Evolutionary conservation across 352 stramenopile species (phyloP).

Genomic region (Pythium myriotylum): DNA sequence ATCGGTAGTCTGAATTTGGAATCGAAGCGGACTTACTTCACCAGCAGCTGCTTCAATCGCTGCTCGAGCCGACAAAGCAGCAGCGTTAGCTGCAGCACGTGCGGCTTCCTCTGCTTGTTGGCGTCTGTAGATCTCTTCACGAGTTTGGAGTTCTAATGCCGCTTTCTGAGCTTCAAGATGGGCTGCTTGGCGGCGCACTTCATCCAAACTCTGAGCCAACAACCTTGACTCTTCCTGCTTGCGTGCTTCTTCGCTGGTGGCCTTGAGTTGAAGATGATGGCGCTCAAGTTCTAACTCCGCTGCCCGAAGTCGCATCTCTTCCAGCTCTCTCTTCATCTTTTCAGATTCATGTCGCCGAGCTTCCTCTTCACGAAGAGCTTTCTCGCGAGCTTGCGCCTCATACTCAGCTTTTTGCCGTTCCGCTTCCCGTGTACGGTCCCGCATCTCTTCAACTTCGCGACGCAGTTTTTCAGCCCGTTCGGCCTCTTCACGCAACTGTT

Average conservation of each 20-base stretch:
- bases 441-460: constrained; percentile 62
- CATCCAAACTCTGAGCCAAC: constrained; percentile 23
- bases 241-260: constrained; percentile 44
- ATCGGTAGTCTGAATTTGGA: constrained; percentile 25
- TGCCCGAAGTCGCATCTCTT: constrained; percentile 53
- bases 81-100: constrained; percentile 59
- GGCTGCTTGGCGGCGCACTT: constrained; percentile 51
- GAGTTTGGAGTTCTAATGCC: constrained; percentile 47
- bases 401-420: constrained; percentile 51
- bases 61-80: constrained; percentile 66
- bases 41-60: constrained; percentile 64
- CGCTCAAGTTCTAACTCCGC: constrained; percentile 56
- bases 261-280: constrained; percentile 45
- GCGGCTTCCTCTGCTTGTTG: constrained; percentile 66
- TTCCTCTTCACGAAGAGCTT: constrained; percentile 39
- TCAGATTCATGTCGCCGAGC: constrained; percentile 44
- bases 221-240: constrained; percentile 25
- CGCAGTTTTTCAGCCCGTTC: constrained; percentile 56
- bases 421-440: constrained; percentile 37
- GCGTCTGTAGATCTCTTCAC: constrained; percentile 55
- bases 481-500: constrained; percentile 63
- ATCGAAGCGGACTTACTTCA: constrained; percentile 36
- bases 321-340: constrained; percentile 49
- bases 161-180: constrained; percentile 56
- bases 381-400: constrained; percentile 38